Percentiles rank a stretch among this genome's conserved stretches.
Evolutionary conservation across 2,329 filamentous ascomycete genomes (phyloP).

Genomic region (Didymella exigua): DNA sequence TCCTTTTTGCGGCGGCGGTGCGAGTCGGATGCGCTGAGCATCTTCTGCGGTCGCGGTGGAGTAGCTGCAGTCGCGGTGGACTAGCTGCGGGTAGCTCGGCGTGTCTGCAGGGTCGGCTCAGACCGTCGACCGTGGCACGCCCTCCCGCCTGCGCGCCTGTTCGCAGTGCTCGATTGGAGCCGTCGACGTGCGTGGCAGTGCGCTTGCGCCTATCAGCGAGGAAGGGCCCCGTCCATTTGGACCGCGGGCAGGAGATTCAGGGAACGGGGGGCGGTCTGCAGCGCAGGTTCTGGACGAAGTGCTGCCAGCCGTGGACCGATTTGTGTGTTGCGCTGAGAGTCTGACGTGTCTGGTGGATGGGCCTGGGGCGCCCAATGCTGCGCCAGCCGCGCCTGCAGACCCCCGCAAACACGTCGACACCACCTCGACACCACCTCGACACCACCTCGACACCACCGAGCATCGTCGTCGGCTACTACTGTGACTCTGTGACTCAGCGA

Average conservation of each 20-base stretch:
- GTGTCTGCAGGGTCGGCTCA: neutral
- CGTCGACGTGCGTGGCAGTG: conserved; percentile 25
- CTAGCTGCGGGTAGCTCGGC: conserved; percentile 19
- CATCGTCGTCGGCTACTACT: neutral
- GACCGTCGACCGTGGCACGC: neutral
- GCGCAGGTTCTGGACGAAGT: conserved; percentile 13
- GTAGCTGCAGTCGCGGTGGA: conserved; percentile 15
- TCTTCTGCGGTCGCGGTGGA: conserved; percentile 15
- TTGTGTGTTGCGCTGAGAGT: conserved; percentile 23
- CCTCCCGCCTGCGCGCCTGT: conserved; percentile 38
- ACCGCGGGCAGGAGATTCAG: conserved; percentile 17
- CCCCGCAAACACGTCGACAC: neutral
- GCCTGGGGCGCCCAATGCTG: neutral
- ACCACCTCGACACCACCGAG: neutral
- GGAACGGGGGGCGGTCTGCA: neutral
- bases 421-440: neutral
- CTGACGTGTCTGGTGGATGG: conserved; percentile 17
- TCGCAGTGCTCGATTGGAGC: conserved; percentile 37
- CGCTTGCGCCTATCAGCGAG: conserved; percentile 42
- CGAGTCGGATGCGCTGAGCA: conserved; percentile 42
- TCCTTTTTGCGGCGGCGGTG: conserved; percentile 49
- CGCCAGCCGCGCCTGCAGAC: neutral
- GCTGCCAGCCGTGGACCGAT: conserved; percentile 6
- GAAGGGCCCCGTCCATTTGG: conserved; percentile 36
- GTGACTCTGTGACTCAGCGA: neutral